Conservation (phyloP, 306 rosid species). For the Purshia tridentata region DNA sequence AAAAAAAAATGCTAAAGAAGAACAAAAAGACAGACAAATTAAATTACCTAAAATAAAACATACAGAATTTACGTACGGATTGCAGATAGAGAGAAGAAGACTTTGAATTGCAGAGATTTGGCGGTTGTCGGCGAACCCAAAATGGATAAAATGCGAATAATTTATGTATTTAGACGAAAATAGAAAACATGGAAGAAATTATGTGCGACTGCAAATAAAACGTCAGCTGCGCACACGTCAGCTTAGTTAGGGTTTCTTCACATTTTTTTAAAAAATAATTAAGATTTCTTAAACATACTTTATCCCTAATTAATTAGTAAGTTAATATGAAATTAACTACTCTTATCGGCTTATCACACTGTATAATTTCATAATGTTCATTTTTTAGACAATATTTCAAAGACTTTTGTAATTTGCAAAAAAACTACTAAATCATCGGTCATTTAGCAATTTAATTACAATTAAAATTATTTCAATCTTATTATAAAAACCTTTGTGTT, state of each 20-base stretch:
- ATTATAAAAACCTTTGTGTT: no score
- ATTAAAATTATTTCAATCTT: no score
- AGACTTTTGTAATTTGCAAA: no score
- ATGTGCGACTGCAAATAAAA: slow-evolving; percentile 5
- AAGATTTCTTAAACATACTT: no score
- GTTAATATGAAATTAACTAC: no score
- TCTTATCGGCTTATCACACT: no score
- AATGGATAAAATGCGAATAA: slow-evolving; percentile 14
- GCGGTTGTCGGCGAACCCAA: slow-evolving; percentile 23
- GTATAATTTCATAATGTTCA: no score
- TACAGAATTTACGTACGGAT: slow-evolving; percentile 2
- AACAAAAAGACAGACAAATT: not conserved
- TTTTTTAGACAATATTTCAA: no score
- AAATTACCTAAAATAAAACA: not conserved
- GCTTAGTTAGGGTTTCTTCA: slow-evolving; percentile 10
- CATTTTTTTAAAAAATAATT: not conserved
- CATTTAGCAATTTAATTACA: no score
- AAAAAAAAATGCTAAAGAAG: not conserved
- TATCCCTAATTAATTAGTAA: no score
- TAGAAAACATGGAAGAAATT: no score
- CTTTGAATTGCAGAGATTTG: slow-evolving; percentile 20
- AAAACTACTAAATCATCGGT: no score
- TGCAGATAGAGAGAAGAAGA: not conserved
- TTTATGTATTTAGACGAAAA: not conserved
- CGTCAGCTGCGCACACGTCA: slow-evolving; percentile 3